These are phyloP conservation scores for Aspergillus eucalypticola DNA, from an alignment of 2,329 filamentous ascomycete genomes.

Conservation along the genomic window DNA sequence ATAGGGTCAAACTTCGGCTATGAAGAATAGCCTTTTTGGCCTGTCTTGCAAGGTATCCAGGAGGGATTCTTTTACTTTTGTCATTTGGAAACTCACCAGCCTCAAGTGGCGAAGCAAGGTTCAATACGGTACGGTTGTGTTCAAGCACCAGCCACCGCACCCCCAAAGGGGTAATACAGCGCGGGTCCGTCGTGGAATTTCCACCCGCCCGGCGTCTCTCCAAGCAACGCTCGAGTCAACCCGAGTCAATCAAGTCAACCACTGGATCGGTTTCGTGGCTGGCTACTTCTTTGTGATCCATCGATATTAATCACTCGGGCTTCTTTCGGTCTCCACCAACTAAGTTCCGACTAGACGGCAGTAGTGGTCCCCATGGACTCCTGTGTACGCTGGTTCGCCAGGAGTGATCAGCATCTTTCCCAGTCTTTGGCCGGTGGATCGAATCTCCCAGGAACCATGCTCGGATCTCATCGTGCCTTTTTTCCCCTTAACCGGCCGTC, in stretches of 20 bases:
- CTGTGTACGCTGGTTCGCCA: constrained; percentile 13
- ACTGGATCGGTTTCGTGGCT: constrained; percentile 3
- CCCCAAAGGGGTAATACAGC: background rate
- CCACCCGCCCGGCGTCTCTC: background rate
- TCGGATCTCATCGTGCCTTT: constrained; percentile 19
- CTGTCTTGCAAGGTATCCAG: background rate
- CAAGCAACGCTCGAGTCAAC: constrained; percentile 7
- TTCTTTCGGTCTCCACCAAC: constrained; percentile 5
- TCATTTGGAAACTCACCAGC: background rate
- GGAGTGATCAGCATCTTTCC: constrained; percentile 12
- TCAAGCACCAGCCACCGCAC: background rate
- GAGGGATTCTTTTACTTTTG: background rate
- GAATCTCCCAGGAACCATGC: constrained; percentile 13
- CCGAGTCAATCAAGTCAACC: background rate
- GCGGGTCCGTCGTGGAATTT: background rate
- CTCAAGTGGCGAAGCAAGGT: background rate
- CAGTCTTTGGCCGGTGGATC: constrained; percentile 8
- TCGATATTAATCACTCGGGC: constrained; percentile 4
- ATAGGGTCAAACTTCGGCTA: background rate
- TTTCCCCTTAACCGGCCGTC: constrained; percentile 9
- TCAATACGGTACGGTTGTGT: background rate
- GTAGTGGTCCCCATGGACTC: constrained; percentile 4
- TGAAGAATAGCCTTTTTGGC: background rate
- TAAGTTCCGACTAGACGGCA: constrained; percentile 4
- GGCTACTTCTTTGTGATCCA: constrained; percentile 7